phyloP scores from a whole-genome alignment of 2,329 filamentous ascomycete species.

The Scedosporium boydii region DNA sequence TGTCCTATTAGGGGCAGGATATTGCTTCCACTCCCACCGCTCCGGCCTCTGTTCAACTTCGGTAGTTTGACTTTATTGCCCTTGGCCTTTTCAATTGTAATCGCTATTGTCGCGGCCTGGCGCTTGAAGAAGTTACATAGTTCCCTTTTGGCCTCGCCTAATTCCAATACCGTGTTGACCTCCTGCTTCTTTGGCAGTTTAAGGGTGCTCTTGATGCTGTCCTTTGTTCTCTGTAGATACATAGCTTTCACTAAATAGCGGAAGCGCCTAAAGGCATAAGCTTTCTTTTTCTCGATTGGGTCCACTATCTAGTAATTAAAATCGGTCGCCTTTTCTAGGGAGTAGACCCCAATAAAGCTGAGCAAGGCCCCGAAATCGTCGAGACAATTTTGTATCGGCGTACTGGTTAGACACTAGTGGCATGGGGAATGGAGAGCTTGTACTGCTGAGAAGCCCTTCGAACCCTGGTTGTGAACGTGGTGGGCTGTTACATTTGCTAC shows the following conservation, averaged over 20 bases:
- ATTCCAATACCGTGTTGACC: not conserved
- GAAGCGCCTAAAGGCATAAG: not conserved
- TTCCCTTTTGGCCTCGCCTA: not conserved
- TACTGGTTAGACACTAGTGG: slow-evolving; percentile 44
- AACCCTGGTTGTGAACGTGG: slow-evolving; percentile 37
- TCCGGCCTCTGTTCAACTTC: not conserved
- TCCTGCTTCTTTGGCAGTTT: not conserved
- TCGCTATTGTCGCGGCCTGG: not conserved
- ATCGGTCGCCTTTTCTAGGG: slow-evolving; percentile 26
- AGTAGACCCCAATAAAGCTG: slow-evolving; percentile 33
- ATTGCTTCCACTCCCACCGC: slow-evolving; percentile 5
- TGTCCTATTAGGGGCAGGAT: slow-evolving; percentile 16
- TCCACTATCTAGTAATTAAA: slow-evolving; percentile 34
- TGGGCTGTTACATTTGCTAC: slow-evolving; percentile 26
- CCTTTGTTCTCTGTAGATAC: not conserved
- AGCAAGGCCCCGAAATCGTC: slow-evolving; percentile 42
- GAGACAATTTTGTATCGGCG: slow-evolving; percentile 43
- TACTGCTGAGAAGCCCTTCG: slow-evolving; percentile 32
- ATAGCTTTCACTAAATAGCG: not conserved
- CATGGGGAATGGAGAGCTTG: slow-evolving; percentile 28
- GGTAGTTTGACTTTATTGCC: not conserved
- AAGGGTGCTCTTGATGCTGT: not conserved
- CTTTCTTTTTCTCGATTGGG: slow-evolving; percentile 23
- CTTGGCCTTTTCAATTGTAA: no score
- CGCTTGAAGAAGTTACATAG: not conserved